These are phyloP conservation scores for Yamadazyma kitorensis DNA, from an alignment of 805 yeast species.

Conservation along the genomic window DNA sequence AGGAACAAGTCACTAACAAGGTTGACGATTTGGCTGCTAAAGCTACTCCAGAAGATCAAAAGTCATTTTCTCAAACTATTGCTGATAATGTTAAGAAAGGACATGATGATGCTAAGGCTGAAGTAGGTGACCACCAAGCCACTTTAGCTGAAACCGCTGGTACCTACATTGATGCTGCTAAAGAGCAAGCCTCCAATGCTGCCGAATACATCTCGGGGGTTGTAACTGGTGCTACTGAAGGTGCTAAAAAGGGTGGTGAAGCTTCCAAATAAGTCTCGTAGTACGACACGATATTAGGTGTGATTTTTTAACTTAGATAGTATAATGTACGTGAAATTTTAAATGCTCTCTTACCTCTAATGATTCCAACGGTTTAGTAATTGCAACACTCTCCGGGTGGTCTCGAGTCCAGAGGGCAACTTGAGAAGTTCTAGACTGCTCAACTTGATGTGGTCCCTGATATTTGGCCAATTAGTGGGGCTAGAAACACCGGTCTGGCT, in stretches of 20 bases:
- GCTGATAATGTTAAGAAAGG: constrained; percentile 60
- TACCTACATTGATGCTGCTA: constrained; percentile 52
- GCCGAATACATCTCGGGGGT: constrained; percentile 55
- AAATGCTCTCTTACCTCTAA: no score
- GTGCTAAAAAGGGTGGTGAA: constrained; percentile 38
- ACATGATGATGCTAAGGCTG: constrained; percentile 48
- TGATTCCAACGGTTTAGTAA: no score
- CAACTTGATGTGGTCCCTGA: no score
- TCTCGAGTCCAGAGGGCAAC: no score
- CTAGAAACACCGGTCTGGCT: no score
- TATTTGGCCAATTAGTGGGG: no score
- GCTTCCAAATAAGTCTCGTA: constrained; percentile 7
- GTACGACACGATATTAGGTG: no score
- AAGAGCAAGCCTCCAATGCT: constrained; percentile 51
- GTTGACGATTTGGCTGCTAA: constrained; percentile 61
- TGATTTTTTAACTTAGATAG: no score
- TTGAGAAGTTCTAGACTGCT: no score
- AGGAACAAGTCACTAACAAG: constrained; percentile 66
- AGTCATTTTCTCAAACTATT: constrained; percentile 67
- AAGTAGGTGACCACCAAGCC: constrained; percentile 20
- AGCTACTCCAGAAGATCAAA: constrained; percentile 61
- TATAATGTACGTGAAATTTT: no score
- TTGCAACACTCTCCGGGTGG: no score
- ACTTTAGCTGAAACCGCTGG: constrained; percentile 42
- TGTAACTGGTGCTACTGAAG: constrained; percentile 57